Base-by-base conservation (phyloP, 768 basidiomycete species). In the Mycena venus region DNA sequence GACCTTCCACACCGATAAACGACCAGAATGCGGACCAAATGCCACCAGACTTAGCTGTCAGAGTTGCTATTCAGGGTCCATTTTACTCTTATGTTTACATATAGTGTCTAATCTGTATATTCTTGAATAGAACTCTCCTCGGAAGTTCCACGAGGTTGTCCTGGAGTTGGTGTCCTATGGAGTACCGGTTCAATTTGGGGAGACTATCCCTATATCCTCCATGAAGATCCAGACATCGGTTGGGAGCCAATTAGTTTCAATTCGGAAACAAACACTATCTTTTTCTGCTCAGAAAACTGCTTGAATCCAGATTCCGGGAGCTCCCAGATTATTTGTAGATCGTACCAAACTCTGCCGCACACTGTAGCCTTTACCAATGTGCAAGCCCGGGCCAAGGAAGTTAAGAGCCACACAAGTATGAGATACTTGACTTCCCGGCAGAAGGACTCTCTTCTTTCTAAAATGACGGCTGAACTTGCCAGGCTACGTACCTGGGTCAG, bases 191-290 rank as follows among this genome's bases (percentile, higher is more conserved):
- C 63, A 36, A 53, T 65, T 27, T 65, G 63, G 62, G 63, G 63
- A 51, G 63, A 65, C 34, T 65, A 65, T 36, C 63, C 62, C 49
- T 65, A 65, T 65, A 65, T 65, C 47, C 63, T 65, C 63, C 63
- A 65, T 51, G 63, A 65, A 34, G 49, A 65, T 65, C 63, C 63
- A 23, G 63, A 65, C 47, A 34, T 65, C 34, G 63, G 63, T 29
- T 65, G 63, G 63, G 63, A 65, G 63, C 63, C 63, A 65, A 65
- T 65, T 36, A 49, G 63, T 2, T 65, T 65, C 34, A 29, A 65
- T 65, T 51, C 44, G 32, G 44, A 65, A 23, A 65, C 63, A 14
- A 65, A 65, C 49, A 65, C 63, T 3, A 65, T 65, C 47, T 65
- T 32, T 38, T 65, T 65, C 47, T 47, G 44, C 63, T 65, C 63